These are phyloP conservation scores for Medicago lupulina DNA, from an alignment of 306 rosid genomes.

Conservation along the genomic window DNA sequence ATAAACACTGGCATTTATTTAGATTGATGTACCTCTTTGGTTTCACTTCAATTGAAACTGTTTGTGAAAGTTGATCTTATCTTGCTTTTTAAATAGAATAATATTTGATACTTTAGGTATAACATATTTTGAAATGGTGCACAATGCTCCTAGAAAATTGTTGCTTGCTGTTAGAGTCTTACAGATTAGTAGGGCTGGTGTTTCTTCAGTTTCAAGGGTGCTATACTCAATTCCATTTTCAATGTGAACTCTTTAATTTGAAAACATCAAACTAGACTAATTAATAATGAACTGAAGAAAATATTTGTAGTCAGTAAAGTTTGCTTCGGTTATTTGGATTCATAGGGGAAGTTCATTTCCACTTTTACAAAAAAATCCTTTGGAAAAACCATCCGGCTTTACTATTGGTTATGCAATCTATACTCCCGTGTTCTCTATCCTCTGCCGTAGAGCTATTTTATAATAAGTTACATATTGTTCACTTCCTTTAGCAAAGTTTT, in stretches of 20 bases:
- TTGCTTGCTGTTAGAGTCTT: too few species aligned
- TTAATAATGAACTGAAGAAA: conserved; percentile 3
- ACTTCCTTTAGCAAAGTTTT: conserved; percentile 5
- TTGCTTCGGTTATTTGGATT: conserved; percentile 21
- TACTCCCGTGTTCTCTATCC: conserved; percentile 15
- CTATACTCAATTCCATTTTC: conserved; percentile 16
- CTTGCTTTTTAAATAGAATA: too few species aligned
- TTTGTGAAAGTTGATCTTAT: too few species aligned
- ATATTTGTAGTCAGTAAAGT: not conserved
- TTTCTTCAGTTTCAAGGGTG: too few species aligned
- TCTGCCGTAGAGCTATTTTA: not conserved
- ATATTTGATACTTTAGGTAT: too few species aligned
- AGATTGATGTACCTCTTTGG: too few species aligned
- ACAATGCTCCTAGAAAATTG: too few species aligned
- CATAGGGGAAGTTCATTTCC: conserved; percentile 5
- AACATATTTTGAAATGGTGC: too few species aligned
- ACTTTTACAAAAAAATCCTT: not conserved
- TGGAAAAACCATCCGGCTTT: not conserved
- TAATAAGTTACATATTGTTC: conserved; percentile 19
- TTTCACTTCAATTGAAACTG: too few species aligned
- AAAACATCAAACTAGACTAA: conserved; percentile 25
- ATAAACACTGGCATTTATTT: too few species aligned
- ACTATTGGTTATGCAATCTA: conserved; percentile 6
- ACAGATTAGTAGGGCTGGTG: too few species aligned
- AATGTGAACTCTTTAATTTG: conserved; percentile 15